Conservation (phyloP, 176 grass and related monocot species). For the Bonia amplexicaulis region DNA sequence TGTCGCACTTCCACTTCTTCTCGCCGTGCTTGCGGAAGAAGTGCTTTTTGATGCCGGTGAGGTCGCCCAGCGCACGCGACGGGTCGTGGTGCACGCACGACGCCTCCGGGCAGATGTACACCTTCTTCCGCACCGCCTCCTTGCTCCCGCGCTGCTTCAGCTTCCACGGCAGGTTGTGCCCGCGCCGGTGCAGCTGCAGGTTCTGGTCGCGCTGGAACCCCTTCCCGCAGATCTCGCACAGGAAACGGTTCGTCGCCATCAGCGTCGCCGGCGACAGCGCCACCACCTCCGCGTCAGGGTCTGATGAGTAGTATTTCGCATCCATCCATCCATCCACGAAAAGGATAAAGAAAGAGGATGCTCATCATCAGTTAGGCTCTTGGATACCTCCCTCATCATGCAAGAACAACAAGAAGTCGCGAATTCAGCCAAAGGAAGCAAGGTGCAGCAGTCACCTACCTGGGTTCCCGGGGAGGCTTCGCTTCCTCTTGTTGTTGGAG, state of each 20-base stretch:
- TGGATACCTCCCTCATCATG: neutral
- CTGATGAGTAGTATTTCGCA: neutral
- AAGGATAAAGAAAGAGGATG: neutral
- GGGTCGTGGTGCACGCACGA: slow-evolving; percentile 92
- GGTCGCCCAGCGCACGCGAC: slow-evolving; percentile 74
- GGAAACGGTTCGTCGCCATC: slow-evolving; percentile 93
- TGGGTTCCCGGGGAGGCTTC: slow-evolving; percentile 86
- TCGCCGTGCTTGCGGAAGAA: slow-evolving; percentile 99
- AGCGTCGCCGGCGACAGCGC: slow-evolving; percentile 93
- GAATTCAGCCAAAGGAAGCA: neutral
- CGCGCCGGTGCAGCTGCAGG: slow-evolving; percentile 93
- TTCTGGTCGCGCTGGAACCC: slow-evolving; percentile 99
- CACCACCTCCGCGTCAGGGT: slow-evolving; percentile 87
- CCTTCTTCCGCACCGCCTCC: slow-evolving; percentile 55
- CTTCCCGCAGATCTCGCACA: slow-evolving; percentile 96
- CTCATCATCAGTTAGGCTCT: neutral
- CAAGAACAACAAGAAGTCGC: neutral
- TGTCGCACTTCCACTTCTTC: slow-evolving; percentile 99
- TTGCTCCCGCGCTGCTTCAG: slow-evolving; percentile 70
- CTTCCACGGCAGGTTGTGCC: slow-evolving; percentile 99
- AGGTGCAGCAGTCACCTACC: slow-evolving; percentile 22
- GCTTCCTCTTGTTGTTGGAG: slow-evolving; percentile 68
- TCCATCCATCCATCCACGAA: neutral
- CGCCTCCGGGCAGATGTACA: slow-evolving; percentile 83
- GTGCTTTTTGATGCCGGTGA: slow-evolving; percentile 96